Base-by-base conservation (phyloP, 768 basidiomycete species). In the Lanmaoa pseudosensibilis region DNA sequence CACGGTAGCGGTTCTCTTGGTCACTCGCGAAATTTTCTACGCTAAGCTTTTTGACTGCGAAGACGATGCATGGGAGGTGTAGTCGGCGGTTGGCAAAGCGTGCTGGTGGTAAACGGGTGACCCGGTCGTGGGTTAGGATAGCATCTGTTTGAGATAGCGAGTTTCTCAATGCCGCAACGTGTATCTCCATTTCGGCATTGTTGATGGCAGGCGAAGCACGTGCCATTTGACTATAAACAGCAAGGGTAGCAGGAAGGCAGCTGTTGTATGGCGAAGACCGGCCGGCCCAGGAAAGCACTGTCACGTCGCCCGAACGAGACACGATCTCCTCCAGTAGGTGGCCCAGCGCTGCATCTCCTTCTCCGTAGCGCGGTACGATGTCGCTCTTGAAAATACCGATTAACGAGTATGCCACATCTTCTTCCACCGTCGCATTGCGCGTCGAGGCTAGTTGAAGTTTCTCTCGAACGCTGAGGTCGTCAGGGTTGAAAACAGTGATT, bases 311-410 rank as follows among this genome's bases (percentile, higher is more conserved):
- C 3, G 36, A 50, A 19, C 57, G 57, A 2, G 23, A 21, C 9
- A 56, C 49, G n/a, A 58, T 58, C 13, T 58, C 54, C 2, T 56
- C 54, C 32, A 58, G 36, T 25, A 58, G 27, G 18, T 41, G 54
- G 11, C 57, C 57, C 15, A 58, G n/a, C 1, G 54, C 57, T 4
- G 33, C 54, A 18, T 41, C n/a, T 6, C 45, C 44, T 37, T 50
- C 54, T 21, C 57, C 57, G 23, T 56, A 58, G 10, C n/a, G 44
- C 15, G 57, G 57, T n/a, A n/a, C n/a, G 19, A 56, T 32, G 10
- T 59, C 58, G n/a, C 58, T 59, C 1, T 45, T 49, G 41, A 61
- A 61, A 9, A 61, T 52, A 1, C 60, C 60, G 2, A 60, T 58
- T 11, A 60, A 40, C 4, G 51, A 52, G 7, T 57, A 60, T 2